phyloP scores from a whole-genome alignment of 208 protist species.

The Tritrichomonas foetus region DNA sequence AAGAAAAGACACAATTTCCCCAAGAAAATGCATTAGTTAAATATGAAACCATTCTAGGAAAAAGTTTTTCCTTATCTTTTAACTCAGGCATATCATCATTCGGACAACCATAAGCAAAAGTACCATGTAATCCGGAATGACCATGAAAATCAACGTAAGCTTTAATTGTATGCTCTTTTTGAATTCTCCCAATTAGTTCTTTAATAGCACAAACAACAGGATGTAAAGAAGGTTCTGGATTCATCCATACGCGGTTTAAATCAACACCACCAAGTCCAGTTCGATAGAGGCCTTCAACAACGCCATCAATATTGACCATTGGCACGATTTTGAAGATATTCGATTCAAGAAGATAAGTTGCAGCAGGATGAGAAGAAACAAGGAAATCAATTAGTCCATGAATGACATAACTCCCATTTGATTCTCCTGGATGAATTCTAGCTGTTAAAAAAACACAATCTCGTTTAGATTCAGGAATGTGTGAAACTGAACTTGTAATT shows the following conservation, averaged over 20 bases:
- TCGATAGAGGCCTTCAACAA: not conserved
- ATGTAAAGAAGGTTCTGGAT: slow-evolving; percentile 43
- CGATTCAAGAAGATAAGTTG: not conserved
- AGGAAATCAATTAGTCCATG: slow-evolving; percentile 61
- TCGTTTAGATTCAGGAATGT: slow-evolving; percentile 43
- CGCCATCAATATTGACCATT: slow-evolving; percentile 37
- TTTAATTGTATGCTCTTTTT: not conserved
- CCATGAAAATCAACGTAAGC: slow-evolving; percentile 5
- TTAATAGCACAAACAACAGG: slow-evolving; percentile 51
- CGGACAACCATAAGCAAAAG: slow-evolving; percentile 7
- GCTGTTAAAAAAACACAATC: slow-evolving; percentile 71
- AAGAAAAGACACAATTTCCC: slow-evolving; percentile 5
- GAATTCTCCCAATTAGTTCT: not conserved
- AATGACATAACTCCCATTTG: slow-evolving; percentile 84
- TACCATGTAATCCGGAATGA: not conserved
- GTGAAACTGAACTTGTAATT: slow-evolving; percentile 36
- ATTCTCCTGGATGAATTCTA: slow-evolving; percentile 91
- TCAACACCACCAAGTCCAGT: not conserved
- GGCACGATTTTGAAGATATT: not conserved
- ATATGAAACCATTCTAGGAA: not conserved
- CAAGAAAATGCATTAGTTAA: not conserved
- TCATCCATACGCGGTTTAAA: not conserved
- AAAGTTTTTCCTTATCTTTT: not conserved
- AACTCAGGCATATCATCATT: not conserved
- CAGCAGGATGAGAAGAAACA: no score